Base-by-base conservation (phyloP, 805 yeast species). In the Myxozyma melibiosi region DNA sequence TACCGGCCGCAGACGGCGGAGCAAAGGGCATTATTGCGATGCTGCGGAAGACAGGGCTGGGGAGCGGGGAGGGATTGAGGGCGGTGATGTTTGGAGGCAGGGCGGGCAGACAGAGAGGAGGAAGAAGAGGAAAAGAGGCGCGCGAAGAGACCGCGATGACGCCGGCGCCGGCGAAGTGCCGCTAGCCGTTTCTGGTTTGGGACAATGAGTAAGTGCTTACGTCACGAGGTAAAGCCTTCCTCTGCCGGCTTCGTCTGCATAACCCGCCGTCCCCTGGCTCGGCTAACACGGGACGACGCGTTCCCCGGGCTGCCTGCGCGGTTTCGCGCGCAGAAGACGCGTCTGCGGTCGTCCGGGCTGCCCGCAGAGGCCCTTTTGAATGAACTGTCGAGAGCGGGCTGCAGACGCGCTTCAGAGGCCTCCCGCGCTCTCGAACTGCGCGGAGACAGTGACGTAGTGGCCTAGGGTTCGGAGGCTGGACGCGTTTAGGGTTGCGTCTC, bases 1-100 rank as follows among this genome's bases (percentile, higher is more conserved):
- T 24, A 40, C 25, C 52, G 44, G 53, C 49, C 35, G 55, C 54
- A 7, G 25, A 22, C 50, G 18, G 61, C 50, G 40, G 57, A 14
- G 35, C 52, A 13, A n/a, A 43, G n/a, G 33, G 53, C 40, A 27
- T 39, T 38, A 34, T 20, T 43, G 44, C 18, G 38, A 34, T 16
- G 37, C 14, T 4, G 18, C n/a, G 27, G 11, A 20, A 27, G 30
- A n/a, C 44, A 18, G 49, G 33, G 43, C 25, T 22, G 46, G 25
- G 27, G 41, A 18, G 44, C 35, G 35, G 40, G 31, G 55, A 24
- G 22, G 51, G 22, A 50, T 28, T 47, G 47, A 53, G 57, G 46
- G 50, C 25, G 35, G 54, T 41, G 9, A 16, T 6, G 28, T 25
- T 34, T 11, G 33, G 18, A 18, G 25, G 43, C 30, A 30, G 18